Evolutionary conservation across 208 protist species (phyloP).

Genomic region (Sergeia podlipaevii): DNA sequence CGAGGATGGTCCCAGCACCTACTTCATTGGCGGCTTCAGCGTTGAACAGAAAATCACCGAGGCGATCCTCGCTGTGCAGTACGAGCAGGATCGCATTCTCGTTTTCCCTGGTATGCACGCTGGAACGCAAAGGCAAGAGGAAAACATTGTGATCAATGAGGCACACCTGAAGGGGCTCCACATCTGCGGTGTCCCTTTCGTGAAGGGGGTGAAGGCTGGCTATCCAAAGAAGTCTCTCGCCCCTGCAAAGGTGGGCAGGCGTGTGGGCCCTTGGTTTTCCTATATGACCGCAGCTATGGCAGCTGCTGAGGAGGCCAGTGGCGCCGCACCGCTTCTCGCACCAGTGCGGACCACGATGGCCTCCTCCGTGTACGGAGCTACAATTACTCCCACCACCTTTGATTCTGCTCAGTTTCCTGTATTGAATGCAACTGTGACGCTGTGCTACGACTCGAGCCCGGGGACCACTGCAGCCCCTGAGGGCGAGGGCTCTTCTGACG

Average conservation of each 20-base stretch:
- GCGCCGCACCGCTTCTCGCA: not conserved
- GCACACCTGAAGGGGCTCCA: constrained; percentile 37
- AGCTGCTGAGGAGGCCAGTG: not conserved
- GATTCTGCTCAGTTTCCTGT: constrained; percentile 44
- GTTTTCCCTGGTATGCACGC: constrained; percentile 69
- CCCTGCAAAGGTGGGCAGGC: constrained; percentile 23
- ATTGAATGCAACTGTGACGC: too few species aligned
- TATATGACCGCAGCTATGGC: constrained; percentile 33
- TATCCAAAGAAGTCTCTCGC: constrained; percentile 8
- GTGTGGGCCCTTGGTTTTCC: constrained; percentile 67
- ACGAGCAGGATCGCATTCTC: constrained; percentile 66
- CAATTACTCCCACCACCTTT: constrained; percentile 36
- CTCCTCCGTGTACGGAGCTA: constrained; percentile 30
- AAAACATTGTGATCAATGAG: constrained; percentile 53
- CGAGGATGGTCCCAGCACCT: constrained; percentile 74
- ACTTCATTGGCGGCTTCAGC: constrained; percentile 78
- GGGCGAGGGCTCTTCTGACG: too few species aligned
- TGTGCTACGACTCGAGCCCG: too few species aligned
- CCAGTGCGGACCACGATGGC: constrained; percentile 29
- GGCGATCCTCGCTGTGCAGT: constrained; percentile 34
- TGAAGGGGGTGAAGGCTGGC: constrained; percentile 26
- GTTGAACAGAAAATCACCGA: constrained; percentile 38
- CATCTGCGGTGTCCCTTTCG: constrained; percentile 59
- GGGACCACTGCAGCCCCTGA: too few species aligned
- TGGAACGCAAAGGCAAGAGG: constrained; percentile 4